Percentiles rank a stretch among this genome's conserved stretches.
These are phyloP conservation scores for Fraxinus americana DNA, from an alignment of 257 asterid species.

Conservation along the genomic window DNA sequence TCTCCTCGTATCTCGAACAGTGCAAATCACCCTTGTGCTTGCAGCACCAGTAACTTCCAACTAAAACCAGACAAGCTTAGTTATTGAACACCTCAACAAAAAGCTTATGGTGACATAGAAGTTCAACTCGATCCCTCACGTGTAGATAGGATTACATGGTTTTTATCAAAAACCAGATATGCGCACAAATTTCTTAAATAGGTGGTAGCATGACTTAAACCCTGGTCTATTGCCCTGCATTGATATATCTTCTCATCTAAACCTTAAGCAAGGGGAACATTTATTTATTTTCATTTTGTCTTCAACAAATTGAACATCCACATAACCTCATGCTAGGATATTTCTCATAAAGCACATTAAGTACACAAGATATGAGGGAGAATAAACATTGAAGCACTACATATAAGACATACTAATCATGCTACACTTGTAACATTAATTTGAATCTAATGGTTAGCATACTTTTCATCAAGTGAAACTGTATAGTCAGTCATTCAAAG, in stretches of 20 bases:
- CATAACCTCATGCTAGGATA: neutral
- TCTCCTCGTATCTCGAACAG: neutral
- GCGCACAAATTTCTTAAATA: neutral
- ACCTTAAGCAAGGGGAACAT: neutral
- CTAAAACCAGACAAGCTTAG: neutral
- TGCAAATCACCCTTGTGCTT: neutral
- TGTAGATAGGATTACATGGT: neutral
- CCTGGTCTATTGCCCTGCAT: neutral
- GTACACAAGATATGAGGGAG: neutral
- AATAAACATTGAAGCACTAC: neutral
- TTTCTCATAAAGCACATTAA: too few relatives aligned
- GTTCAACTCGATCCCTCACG: neutral
- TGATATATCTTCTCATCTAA: neutral
- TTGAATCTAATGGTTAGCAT: neutral
- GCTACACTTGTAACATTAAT: neutral
- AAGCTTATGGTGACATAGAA: neutral
- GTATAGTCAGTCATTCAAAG: neutral
- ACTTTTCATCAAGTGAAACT: neutral
- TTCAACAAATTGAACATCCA: neutral
- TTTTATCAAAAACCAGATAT: neutral
- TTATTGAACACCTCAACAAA: neutral
- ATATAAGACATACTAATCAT: neutral
- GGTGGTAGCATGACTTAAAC: neutral
- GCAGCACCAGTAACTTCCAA: neutral
- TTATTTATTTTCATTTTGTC: neutral